Conservation (phyloP, 805 yeast species). For the Saccharomycopsis javanensis region DNA sequence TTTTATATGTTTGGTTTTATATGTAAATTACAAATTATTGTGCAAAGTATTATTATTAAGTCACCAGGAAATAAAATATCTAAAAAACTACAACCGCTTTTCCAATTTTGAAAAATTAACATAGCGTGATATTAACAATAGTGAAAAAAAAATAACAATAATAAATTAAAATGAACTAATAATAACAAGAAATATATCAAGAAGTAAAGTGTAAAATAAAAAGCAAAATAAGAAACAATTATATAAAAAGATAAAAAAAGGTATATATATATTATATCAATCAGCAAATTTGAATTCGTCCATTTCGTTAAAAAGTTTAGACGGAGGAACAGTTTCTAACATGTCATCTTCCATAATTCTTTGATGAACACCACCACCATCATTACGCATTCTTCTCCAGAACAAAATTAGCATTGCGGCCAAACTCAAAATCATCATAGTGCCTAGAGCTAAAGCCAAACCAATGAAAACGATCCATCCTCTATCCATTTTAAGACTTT, state of each 20-base stretch:
- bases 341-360: slow-evolving; percentile 52
- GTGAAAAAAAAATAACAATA: background rate
- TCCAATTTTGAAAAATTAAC: background rate
- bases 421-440: slow-evolving; percentile 33
- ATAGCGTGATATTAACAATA: background rate
- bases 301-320: slow-evolving; percentile 32
- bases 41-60: too few species aligned
- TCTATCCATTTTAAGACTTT: slow-evolving; percentile 25
- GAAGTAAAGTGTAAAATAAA: background rate
- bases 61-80: too few species aligned
- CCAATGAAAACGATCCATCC: slow-evolving; percentile 66
- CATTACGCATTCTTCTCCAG: slow-evolving; percentile 29
- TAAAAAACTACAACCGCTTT: background rate
- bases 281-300: slow-evolving; percentile 17
- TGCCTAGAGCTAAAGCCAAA: slow-evolving; percentile 54
- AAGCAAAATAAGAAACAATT: background rate
- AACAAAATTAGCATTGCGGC: slow-evolving; percentile 29
- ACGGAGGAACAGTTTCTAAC: slow-evolving; percentile 56
- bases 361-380: slow-evolving; percentile 37
- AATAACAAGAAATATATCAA: background rate
- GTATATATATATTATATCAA: background rate
- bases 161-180: background rate
- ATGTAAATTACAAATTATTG: too few species aligned
- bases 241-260: background rate
- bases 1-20: too few species aligned